Conservation (phyloP, 768 basidiomycete genomes). For the Leccinum fibrillosum region DNA sequence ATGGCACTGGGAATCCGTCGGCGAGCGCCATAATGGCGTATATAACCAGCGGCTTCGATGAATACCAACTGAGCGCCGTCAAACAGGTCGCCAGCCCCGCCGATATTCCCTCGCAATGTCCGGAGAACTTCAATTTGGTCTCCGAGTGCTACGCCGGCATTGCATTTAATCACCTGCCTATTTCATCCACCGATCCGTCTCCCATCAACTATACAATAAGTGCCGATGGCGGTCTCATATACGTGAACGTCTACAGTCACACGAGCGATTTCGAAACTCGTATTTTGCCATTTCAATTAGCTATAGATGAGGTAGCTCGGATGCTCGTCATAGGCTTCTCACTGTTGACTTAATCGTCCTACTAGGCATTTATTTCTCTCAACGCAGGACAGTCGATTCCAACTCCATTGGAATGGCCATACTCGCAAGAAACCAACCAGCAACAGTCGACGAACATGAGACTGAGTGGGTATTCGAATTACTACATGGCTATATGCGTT, state of each 20-base stretch:
- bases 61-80: constrained; percentile 46
- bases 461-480: constrained; percentile 42
- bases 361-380: constrained; percentile 73
- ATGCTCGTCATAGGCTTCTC: not conserved
- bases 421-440: constrained; percentile 56
- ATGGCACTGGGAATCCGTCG: constrained; percentile 50
- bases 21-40: constrained; percentile 58
- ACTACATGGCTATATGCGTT: not conserved
- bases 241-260: constrained; percentile 64
- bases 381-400: constrained; percentile 53
- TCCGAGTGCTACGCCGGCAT: constrained; percentile 72
- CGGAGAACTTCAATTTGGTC: constrained; percentile 67
- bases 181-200: constrained; percentile 24
- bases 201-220: constrained; percentile 67
- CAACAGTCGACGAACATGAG: constrained; percentile 57
- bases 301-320: constrained; percentile 59
- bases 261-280: constrained; percentile 65
- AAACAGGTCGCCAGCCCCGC: constrained; percentile 43
- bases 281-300: constrained; percentile 73
- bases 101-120: constrained; percentile 57
- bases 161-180: constrained; percentile 56
- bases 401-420: constrained; percentile 72
- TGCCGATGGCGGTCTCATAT: constrained; percentile 60
- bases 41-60: constrained; percentile 51
- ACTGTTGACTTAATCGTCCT: not conserved